Base-by-base conservation (phyloP, 148 eudicot genomes). In the Diospyros lotus region DNA sequence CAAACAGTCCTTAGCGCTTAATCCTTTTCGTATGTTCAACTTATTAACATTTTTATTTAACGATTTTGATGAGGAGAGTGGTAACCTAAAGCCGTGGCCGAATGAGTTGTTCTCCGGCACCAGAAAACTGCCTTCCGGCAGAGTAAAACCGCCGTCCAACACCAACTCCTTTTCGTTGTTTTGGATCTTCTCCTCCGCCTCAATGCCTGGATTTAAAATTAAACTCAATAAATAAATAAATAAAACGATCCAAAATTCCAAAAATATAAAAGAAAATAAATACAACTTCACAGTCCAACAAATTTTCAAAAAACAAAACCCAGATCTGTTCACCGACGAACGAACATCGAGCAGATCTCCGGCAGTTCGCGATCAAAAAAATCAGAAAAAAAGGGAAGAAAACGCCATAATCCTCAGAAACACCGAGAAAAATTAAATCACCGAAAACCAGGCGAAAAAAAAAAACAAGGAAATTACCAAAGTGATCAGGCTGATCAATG, bases 41-140 rank as follows among this genome's bases (percentile, higher is more conserved):
- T 28, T 28, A 28, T 28, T 28, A 28, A 28, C 28, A 28, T 28
- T 28, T 28, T 28, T 7, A 38, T 4, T 42, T 28, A 69, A 28
- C 2, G 13, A 13, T 60, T 60, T 38, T 38, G 64, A 42, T 39
- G 45, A n/a, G 39, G 66, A 41, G 10, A 56, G 66, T 12, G 0
- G 9, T 3, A 71, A 92, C 97, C 97, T 87, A 80, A 92, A 92
- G 58, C 79, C 82, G 55, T 87, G 95, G 73, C 97, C 97, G 77
- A 87, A 93, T 13, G 95, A 43, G 79, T 93, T 93, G 85, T 82
- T 76, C 71, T 83, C 79, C 17, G 90, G 88, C 66, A 84, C 81
- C 58, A 75, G 75, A 82, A 88, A 76, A 80, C 85, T 89, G 84
- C 80, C 72, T 58, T 84, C 77, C 18, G 88, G 86, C 63, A 83